Base-by-base conservation (phyloP, 768 basidiomycete genomes). In the Leccinum variicolor region DNA sequence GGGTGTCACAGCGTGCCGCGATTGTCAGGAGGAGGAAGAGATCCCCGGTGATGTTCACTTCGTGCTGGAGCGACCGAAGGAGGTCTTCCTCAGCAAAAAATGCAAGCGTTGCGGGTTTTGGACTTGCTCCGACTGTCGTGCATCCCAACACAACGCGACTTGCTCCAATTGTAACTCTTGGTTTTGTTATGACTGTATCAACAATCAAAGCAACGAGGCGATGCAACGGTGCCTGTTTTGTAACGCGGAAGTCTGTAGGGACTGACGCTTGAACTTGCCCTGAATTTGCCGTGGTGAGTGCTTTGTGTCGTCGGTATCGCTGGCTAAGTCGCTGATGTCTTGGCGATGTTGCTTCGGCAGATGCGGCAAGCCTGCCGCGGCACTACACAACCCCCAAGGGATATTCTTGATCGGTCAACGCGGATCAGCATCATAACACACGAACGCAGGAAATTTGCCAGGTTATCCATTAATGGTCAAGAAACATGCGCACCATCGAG, bases 11-110 rank as follows among this genome's bases (percentile, higher is more conserved):
- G 39, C 48, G 23, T 65, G 57, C n/a, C 19, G 31, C 0, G 15
- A 29, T 48, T 65, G 65, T 19, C 45, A 52, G 48, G 66, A 67
- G 8, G 55, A 64, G 8, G 65, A 56, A 5, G 34, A 21, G 5
- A 48, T 52, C 14, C 62, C 65, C 0, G 55, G 33, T 8, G 50
- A 48, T 3, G n/a, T 4, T 6, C 34, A 28, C n/a, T 17, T 6
- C 6, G 3, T 3, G 14, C 6, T 14, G 0, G 45, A 26, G 0
- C 55, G 3, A 7, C 45, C 55, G 23, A 51, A 33, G 1, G 23
- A 13, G 19, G 46, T 64, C 1, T 23, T 17, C n/a, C 36, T 67
- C 3, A 4, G n/a, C 21, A n/a, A 8, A 1, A 3, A 1, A 6
- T 67, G 65, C 34, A 6, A 1, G 0, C 26, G 10, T 2, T 66